These are phyloP conservation scores for Melampsora abietis-canadensis DNA, from an alignment of 1,284 basidiomycete species.

Conservation along the genomic window DNA sequence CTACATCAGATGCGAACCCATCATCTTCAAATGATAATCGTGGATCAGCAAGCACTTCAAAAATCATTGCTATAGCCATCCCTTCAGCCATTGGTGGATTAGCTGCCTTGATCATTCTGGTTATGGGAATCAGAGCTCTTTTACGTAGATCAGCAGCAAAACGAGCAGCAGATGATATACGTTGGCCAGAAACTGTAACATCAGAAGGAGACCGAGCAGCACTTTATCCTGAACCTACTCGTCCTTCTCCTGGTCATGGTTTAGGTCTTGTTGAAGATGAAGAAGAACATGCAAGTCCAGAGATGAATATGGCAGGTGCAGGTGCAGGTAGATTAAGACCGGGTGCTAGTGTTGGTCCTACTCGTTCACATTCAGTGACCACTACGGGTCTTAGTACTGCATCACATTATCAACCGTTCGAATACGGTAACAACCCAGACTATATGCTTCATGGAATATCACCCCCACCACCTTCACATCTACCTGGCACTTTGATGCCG, in stretches of 20 bases:
- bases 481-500: not conserved
- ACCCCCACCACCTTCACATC: not conserved
- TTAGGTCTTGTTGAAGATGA: constrained; percentile 49
- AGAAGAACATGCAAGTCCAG: constrained; percentile 35
- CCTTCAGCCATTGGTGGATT: constrained; percentile 31
- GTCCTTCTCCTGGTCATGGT: constrained; percentile 47
- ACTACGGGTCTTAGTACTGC: not conserved
- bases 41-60: not conserved
- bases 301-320: constrained; percentile 27
- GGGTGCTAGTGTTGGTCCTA: not conserved
- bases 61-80: constrained; percentile 21
- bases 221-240: constrained; percentile 50
- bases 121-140: constrained; percentile 12
- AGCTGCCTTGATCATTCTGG: constrained; percentile 1
- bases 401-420: not conserved
- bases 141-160: constrained; percentile 12
- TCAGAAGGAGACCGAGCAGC: constrained; percentile 46
- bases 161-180: constrained; percentile 45
- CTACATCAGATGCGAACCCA: not conserved
- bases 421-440: not conserved
- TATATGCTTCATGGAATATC: not conserved
- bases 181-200: constrained; percentile 47
- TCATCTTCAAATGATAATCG: constrained; percentile 1
- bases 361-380: not conserved
- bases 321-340: constrained; percentile 9